Conservation (phyloP, 495 filamentous ascomycete genomes). For the Aspergillus asperescens region DNA sequence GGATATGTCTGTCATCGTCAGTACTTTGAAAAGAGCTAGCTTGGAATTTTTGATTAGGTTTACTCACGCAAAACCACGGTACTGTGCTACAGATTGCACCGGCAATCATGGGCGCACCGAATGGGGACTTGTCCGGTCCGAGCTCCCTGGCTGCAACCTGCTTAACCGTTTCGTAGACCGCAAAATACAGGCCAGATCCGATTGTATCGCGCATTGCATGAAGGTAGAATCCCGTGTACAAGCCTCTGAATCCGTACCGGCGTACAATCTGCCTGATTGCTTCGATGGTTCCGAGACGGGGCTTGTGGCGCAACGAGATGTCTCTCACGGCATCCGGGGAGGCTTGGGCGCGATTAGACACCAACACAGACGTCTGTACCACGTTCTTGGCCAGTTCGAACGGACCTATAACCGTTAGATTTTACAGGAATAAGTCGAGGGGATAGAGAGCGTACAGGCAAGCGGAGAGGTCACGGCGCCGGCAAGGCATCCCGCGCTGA, state of each 20-base stretch:
- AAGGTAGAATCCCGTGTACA: constrained; percentile 82
- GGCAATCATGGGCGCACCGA: constrained; percentile 41
- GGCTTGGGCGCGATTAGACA: constrained; percentile 60
- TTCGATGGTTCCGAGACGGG: constrained; percentile 74
- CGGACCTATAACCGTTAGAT: constrained; percentile 54
- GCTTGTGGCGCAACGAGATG: constrained; percentile 59
- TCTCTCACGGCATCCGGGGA: constrained; percentile 52
- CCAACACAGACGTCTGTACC: constrained; percentile 81
- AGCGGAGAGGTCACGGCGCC: constrained; percentile 77
- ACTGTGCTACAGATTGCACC: constrained; percentile 45
- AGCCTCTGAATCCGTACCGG: constrained; percentile 67
- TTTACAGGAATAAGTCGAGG: not conserved
- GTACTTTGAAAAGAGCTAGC: not conserved
- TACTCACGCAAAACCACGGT: constrained; percentile 45
- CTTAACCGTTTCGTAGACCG: constrained; percentile 86
- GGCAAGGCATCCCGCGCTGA: constrained; percentile 69
- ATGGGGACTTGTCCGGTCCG: constrained; percentile 34
- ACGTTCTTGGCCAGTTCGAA: constrained; percentile 94
- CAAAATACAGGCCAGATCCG: constrained; percentile 86
- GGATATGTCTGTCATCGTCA: constrained; percentile 38
- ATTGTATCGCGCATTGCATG: constrained; percentile 82
- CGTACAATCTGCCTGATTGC: constrained; percentile 74
- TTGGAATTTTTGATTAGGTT: not conserved
- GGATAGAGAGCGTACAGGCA: constrained; percentile 59
- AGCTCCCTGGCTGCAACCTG: constrained; percentile 64